phyloP scores from a whole-genome alignment of 257 asterid genomes.

The Petrea volubilis region DNA sequence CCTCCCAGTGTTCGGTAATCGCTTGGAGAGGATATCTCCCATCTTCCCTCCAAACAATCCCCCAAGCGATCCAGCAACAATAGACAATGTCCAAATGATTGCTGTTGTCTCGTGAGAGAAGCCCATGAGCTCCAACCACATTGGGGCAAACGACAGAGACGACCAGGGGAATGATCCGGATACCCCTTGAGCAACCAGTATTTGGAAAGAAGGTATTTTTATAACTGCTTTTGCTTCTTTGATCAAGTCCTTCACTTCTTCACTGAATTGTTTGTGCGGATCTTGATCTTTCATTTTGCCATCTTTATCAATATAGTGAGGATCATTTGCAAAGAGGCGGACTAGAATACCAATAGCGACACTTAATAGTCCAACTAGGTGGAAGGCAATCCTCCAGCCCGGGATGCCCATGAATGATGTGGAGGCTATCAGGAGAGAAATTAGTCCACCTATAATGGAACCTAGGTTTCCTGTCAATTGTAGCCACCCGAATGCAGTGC shows the following conservation, averaged over 20 bases:
- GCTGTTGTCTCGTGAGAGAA: constrained; percentile 81
- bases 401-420: constrained; percentile 70
- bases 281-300: constrained; percentile 36
- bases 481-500: constrained; percentile 92
- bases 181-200: constrained; percentile 79
- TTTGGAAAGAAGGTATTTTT: constrained; percentile 61
- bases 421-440: constrained; percentile 65
- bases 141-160: constrained; percentile 64
- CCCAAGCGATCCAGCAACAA: constrained; percentile 67
- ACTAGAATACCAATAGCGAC: constrained; percentile 66
- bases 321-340: constrained; percentile 67
- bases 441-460: constrained; percentile 68
- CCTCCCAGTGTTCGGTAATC: constrained; percentile 75
- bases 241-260: constrained; percentile 52
- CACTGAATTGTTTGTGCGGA: constrained; percentile 36
- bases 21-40: constrained; percentile 69
- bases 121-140: constrained; percentile 91
- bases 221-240: constrained; percentile 73
- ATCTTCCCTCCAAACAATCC: constrained; percentile 78
- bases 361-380: constrained; percentile 66
- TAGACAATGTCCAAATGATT: constrained; percentile 53
- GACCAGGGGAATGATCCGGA: constrained; percentile 85
- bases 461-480: constrained; percentile 70
- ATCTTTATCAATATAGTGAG: constrained; percentile 44
- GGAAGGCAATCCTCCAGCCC: constrained; percentile 91